phyloP scores from a whole-genome alignment of 139 green algal species.

The Gonium pectorale region DNA sequence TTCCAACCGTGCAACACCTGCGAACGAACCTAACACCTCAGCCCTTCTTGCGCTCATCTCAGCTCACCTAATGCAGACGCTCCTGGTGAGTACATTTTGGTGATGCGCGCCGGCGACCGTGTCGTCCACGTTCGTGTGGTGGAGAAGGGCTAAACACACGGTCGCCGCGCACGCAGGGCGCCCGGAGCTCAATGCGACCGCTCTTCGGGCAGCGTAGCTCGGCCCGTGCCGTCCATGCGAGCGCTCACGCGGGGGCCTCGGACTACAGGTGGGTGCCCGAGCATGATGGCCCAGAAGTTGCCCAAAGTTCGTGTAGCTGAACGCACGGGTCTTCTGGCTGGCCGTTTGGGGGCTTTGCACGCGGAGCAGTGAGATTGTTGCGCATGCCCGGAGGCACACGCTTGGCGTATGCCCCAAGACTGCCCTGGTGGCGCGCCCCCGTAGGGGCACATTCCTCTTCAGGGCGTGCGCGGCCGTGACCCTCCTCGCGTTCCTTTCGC shows the following conservation, averaged over 20 bases:
- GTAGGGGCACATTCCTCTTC: background rate
- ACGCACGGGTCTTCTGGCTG: too few species aligned
- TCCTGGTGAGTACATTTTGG: background rate
- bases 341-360: too few species aligned
- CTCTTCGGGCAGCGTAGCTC: background rate
- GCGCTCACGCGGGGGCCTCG: background rate
- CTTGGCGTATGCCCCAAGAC: too few species aligned
- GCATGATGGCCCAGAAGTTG: too few species aligned
- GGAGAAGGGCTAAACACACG: background rate
- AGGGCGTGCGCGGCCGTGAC: background rate
- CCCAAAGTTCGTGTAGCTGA: too few species aligned
- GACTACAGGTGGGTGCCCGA: slow-evolving; percentile 18
- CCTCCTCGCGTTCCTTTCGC: background rate
- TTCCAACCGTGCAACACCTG: background rate
- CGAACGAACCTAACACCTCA: too few species aligned
- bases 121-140: too few species aligned
- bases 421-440: too few species aligned
- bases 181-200: background rate
- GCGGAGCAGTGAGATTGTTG: too few species aligned
- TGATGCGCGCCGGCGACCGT: too few species aligned
- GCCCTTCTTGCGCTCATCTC: background rate
- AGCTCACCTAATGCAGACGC: background rate
- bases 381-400: too few species aligned
- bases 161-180: background rate
- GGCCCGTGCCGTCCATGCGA: slow-evolving; percentile 1